Conservation (phyloP, 1,284 basidiomycete genomes). For the Ustilago trichophora region DNA sequence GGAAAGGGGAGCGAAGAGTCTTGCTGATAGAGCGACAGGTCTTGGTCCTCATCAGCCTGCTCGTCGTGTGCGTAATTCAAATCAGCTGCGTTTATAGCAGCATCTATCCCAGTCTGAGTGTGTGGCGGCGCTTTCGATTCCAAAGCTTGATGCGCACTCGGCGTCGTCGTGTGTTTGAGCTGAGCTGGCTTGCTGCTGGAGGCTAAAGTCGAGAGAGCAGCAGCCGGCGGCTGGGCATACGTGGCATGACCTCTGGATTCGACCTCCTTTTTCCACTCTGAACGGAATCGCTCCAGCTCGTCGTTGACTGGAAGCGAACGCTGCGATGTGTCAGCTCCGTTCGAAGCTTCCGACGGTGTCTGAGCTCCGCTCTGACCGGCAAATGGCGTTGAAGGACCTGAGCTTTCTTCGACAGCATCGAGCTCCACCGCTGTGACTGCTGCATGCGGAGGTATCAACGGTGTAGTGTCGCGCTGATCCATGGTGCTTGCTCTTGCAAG, state of each 20-base stretch:
- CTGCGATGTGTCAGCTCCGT: background rate
- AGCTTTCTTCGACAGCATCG: conserved; percentile 1
- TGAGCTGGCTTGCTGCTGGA: background rate
- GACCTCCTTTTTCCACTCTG: conserved; percentile 52
- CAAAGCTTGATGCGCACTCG: background rate
- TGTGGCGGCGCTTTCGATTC: background rate
- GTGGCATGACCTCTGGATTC: conserved; percentile 17
- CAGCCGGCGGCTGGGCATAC: conserved; percentile 12
- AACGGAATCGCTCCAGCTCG: conserved; percentile 48
- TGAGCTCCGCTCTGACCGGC: conserved; percentile 19
- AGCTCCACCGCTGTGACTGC: background rate
- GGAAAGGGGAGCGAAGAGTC: conserved; percentile 20
- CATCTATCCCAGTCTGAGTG: background rate
- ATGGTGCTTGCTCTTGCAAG: conserved; percentile 4
- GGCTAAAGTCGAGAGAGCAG: background rate
- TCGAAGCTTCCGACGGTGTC: conserved; percentile 13
- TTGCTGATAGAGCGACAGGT: background rate
- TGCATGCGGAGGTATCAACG: conserved; percentile 11
- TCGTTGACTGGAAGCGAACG: conserved; percentile 18
- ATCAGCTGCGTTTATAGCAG: background rate
- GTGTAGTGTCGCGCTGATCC: conserved; percentile 10
- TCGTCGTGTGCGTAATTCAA: background rate
- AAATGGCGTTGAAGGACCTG: conserved; percentile 20
- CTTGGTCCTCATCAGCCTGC: background rate
- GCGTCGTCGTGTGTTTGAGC: background rate